Conservation (phyloP, 345 rosid genomes). For the Corchorus capsularis region DNA sequence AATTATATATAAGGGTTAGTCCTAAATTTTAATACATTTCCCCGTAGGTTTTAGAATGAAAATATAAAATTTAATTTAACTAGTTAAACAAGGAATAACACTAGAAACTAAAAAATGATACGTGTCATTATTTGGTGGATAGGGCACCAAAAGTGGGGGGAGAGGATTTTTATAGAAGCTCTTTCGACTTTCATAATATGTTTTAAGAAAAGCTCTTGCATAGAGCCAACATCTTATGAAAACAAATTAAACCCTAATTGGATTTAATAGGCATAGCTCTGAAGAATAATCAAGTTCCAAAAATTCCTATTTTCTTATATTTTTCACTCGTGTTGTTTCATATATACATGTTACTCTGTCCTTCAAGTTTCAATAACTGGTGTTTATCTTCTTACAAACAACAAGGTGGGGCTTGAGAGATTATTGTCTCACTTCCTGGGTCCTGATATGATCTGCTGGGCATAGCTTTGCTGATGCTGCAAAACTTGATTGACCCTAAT, state of each 20-base stretch:
- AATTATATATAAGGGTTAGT: no score
- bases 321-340: neutral
- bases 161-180: no score
- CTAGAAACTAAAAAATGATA: no score
- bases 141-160: no score
- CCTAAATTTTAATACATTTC: no score
- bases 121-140: no score
- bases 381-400: neutral
- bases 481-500: constrained; percentile 5
- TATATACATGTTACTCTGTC: neutral
- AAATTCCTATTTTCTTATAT: neutral
- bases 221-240: no score
- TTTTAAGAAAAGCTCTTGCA: no score
- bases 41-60: no score
- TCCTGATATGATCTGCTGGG: neutral
- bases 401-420: neutral
- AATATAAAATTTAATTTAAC: no score
- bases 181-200: no score
- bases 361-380: neutral
- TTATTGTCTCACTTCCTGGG: neutral
- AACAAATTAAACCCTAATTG: neutral
- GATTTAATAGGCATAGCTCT: neutral
- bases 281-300: neutral
- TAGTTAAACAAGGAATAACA: no score
- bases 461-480: neutral